phyloP scores from a whole-genome alignment of 257 asterid species.

The Handroanthus guayacan region DNA sequence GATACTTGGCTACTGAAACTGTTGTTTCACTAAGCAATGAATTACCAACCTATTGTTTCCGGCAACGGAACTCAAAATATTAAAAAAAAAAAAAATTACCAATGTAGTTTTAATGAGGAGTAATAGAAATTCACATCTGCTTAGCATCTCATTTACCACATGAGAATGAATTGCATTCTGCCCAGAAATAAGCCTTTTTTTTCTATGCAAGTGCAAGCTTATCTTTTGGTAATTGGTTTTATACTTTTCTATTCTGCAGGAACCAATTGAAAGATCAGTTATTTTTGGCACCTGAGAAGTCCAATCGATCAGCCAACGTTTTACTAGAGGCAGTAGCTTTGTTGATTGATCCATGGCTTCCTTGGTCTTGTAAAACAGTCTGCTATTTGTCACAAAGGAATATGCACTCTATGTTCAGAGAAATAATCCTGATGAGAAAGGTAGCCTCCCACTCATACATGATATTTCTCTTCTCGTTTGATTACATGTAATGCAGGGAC shows the following conservation, averaged over 20 bases:
- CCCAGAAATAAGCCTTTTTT: slow-evolving; percentile 17
- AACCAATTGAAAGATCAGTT: slow-evolving; percentile 64
- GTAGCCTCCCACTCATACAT: slow-evolving; percentile 44
- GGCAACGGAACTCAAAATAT: no score
- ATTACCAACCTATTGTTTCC: not conserved
- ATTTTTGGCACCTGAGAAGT: slow-evolving; percentile 55
- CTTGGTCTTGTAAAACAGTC: slow-evolving; percentile 87
- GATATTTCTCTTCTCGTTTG: slow-evolving; percentile 17
- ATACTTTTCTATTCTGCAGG: slow-evolving; percentile 51
- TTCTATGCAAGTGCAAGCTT: slow-evolving; percentile 23
- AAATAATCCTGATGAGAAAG: slow-evolving; percentile 72
- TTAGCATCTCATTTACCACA: not conserved
- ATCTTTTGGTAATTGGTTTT: slow-evolving; percentile 32
- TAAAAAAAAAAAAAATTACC: no score
- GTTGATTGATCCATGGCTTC: slow-evolving; percentile 71
- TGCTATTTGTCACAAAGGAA: slow-evolving; percentile 69
- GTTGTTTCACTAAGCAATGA: not conserved
- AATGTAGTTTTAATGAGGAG: not conserved
- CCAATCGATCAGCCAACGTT: slow-evolving; percentile 58
- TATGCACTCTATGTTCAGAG: slow-evolving; percentile 75
- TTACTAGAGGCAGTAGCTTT: slow-evolving; percentile 67
- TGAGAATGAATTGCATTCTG: not conserved
- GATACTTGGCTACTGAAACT: not conserved
- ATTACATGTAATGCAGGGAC: slow-evolving; percentile 7
- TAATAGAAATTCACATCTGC: not conserved